These are phyloP conservation scores for Aspergillus glaucus DNA, from an alignment of 2,329 filamentous ascomycete genomes.

Conservation along the genomic window DNA sequence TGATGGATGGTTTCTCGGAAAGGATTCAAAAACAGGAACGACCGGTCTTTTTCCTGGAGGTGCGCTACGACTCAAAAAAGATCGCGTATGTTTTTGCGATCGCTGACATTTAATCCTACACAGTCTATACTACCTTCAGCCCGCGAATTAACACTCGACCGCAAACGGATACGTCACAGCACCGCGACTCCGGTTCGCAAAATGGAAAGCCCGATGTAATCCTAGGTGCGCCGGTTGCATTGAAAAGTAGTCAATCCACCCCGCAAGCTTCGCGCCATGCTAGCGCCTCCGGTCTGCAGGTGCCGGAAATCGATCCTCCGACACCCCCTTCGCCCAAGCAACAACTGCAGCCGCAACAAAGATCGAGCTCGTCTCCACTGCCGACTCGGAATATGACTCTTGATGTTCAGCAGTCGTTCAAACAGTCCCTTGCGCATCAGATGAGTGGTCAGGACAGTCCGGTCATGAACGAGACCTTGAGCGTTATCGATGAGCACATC, in stretches of 20 bases:
- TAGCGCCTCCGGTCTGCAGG: slow-evolving; percentile 26
- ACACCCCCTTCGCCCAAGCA: slow-evolving; percentile 17
- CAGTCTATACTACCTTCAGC: slow-evolving; percentile 21
- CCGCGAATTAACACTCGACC: slow-evolving; percentile 20
- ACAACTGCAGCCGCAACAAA: slow-evolving; percentile 11
- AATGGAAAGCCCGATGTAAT: slow-evolving; percentile 9
- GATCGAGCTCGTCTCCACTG: slow-evolving; percentile 32
- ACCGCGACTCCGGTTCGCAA: slow-evolving; percentile 7
- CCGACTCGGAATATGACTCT: slow-evolving; percentile 29
- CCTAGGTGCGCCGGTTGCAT: slow-evolving; percentile 15
- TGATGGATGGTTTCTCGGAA: slow-evolving; percentile 60
- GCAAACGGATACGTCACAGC: slow-evolving; percentile 8
- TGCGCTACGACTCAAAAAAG: slow-evolving; percentile 20
- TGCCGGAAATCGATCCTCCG: slow-evolving; percentile 13
- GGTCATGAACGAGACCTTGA: slow-evolving; percentile 89
- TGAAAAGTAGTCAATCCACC: slow-evolving; percentile 31
- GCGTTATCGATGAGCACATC: slow-evolving; percentile 95
- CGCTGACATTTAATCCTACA: slow-evolving; percentile 3
- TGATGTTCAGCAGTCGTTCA: slow-evolving; percentile 39
- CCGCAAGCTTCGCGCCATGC: slow-evolving; percentile 36
- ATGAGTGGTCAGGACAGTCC: slow-evolving; percentile 57
- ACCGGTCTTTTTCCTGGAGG: slow-evolving; percentile 46
- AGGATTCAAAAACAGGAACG: slow-evolving; percentile 35
- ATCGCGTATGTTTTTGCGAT: background rate
- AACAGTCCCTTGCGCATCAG: slow-evolving; percentile 45